phyloP scores from a whole-genome alignment of 2,329 filamentous ascomycete genomes.

The Trichoderma sp. region DNA sequence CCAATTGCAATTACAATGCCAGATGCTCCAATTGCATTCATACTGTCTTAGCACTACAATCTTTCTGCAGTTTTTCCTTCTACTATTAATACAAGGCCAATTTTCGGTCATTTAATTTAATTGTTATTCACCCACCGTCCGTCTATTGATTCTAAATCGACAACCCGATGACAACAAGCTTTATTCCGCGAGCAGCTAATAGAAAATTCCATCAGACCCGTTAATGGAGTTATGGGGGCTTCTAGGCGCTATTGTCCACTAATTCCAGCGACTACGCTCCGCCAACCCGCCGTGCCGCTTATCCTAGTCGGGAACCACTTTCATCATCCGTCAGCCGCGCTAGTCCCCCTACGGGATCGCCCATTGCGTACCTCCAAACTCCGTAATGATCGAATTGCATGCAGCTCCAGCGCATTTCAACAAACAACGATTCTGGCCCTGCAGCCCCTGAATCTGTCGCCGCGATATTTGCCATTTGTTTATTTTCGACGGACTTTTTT shows the following conservation, averaged over 20 bases:
- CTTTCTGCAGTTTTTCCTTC: background rate
- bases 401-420: slow-evolving; percentile 7
- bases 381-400: slow-evolving; percentile 6
- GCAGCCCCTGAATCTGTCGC: slow-evolving; percentile 11
- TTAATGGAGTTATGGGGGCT: background rate
- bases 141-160: background rate
- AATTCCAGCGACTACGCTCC: background rate
- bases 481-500: background rate
- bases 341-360: background rate
- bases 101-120: background rate
- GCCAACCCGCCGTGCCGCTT: background rate
- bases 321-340: background rate
- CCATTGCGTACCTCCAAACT: slow-evolving; percentile 11
- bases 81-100: background rate
- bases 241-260: background rate
- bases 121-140: background rate
- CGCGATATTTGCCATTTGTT: background rate
- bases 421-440: background rate
- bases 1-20: background rate
- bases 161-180: background rate
- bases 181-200: background rate
- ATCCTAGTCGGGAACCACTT: background rate
- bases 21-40: background rate
- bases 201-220: background rate
- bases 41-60: no score